phyloP scores from a whole-genome alignment of 805 yeast genomes.

The Priceomyces fermenticarens region DNA sequence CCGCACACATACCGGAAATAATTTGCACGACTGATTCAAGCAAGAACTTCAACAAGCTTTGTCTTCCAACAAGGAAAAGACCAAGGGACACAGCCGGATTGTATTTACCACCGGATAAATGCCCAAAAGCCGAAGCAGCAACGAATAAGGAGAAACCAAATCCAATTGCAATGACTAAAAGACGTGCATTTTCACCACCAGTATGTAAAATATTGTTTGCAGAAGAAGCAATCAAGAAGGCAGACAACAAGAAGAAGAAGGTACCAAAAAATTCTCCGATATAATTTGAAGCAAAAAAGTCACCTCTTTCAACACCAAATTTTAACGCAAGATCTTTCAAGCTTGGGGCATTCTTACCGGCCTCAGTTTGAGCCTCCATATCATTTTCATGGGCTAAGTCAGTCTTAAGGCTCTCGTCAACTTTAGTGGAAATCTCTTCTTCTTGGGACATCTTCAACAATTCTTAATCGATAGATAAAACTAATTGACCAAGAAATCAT shows the following conservation, averaged over 20 bases:
- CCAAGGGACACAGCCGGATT: constrained; percentile 86
- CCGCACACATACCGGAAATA: constrained; percentile 88
- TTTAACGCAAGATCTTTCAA: not conserved
- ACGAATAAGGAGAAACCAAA: constrained; percentile 85
- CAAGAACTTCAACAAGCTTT: constrained; percentile 67
- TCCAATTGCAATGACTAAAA: constrained; percentile 80
- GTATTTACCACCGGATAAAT: constrained; percentile 85
- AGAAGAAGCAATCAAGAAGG: constrained; percentile 77
- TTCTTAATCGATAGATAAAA: too few species aligned
- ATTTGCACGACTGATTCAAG: constrained; percentile 67
- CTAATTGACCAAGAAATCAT: too few species aligned
- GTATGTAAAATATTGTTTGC: constrained; percentile 49
- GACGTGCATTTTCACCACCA: constrained; percentile 61
- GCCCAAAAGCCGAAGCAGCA: constrained; percentile 62
- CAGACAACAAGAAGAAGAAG: constrained; percentile 77
- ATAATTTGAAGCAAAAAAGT: not conserved
- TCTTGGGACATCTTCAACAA: not conserved
- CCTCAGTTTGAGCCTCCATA: not conserved
- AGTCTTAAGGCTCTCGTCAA: not conserved
- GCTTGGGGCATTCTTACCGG: not conserved
- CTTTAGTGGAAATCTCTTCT: not conserved
- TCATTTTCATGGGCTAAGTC: not conserved
- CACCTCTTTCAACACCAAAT: constrained; percentile 1
- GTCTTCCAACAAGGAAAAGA: constrained; percentile 67
- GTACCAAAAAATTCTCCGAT: constrained; percentile 83